Percentiles rank a stretch among this genome's conserved stretches.
Evolutionary conservation across 1,284 basidiomycete species (phyloP).

Genomic region (Pseudozyma thailandica): DNA sequence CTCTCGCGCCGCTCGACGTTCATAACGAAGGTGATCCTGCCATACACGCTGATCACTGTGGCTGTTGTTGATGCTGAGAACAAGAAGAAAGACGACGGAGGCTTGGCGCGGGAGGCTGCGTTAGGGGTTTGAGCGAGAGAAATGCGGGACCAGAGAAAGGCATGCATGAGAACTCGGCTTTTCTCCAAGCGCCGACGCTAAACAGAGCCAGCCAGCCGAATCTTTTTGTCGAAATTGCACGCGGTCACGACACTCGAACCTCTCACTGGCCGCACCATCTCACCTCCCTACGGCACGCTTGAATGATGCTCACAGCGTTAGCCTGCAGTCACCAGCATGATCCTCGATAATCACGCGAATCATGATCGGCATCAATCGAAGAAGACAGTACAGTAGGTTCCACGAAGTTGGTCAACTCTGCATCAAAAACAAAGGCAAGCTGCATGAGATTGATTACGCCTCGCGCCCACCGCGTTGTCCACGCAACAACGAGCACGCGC

Average conservation of each 20-base stretch:
- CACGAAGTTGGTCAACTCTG: too few relatives aligned
- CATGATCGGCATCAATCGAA: not conserved
- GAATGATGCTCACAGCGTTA: not conserved
- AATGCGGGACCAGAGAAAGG: not conserved
- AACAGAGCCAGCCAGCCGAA: too few relatives aligned
- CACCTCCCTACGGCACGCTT: too few relatives aligned
- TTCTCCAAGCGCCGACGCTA: not conserved
- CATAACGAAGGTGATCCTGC: too few relatives aligned
- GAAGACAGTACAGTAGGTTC: too few relatives aligned
- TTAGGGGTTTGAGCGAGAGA: not conserved
- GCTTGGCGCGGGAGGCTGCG: not conserved
- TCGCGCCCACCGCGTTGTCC: slow-evolving; percentile 4
- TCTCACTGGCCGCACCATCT: too few relatives aligned
- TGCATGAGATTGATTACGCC: not conserved
- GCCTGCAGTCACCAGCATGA: too few relatives aligned
- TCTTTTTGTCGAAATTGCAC: too few relatives aligned
- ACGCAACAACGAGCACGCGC: not conserved
- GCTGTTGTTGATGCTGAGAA: not conserved
- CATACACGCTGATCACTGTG: too few relatives aligned
- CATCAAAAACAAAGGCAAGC: not conserved
- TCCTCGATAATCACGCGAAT: too few relatives aligned
- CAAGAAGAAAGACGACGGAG: not conserved
- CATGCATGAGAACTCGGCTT: not conserved
- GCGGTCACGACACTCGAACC: too few relatives aligned
- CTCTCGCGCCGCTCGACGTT: not conserved